Base-by-base conservation (phyloP, 306 rosid genomes). In the Fagus crenata region DNA sequence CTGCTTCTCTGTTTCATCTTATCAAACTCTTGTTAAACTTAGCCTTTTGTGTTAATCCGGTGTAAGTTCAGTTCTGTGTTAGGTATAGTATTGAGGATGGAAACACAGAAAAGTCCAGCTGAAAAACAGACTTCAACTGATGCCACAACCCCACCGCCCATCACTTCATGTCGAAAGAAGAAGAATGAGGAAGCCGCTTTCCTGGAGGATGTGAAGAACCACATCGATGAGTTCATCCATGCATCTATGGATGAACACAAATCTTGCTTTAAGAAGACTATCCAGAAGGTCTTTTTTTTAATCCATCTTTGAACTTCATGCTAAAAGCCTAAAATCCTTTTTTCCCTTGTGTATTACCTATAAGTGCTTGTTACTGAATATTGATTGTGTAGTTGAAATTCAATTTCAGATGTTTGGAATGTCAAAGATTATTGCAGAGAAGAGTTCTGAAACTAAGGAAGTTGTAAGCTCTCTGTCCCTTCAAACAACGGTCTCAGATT, bases 211-310 rank as follows among this genome's bases (percentile, higher is more conserved):
- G 42, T 92, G 69, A 92, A 90, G 86, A 97, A 92, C 81, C 98
- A 95, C 81, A 86, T 92, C 41, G 97, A 95, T 35, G 97, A 95
- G 79, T 95, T 95, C 79, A 80, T 90, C 32, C 11, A 85, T 56
- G 93, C 97, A 46, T 95, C 98, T 13, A 85, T 89, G 96, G 97
- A 95, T 51, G 98, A 95, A 77, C 98, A 95, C 77, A 87, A 88
- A 81, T 87, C 87, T 49, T 90, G 98, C 87, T 92, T 92, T 78
- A 83, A 87, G 85, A 95, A 95, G 77, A 92, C 96, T 56, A 79
- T 92, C 42, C 71, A 88, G 69, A 95, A 90, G 92, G 98, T 95
- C 14, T 9, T 46, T 46, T 46, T 46, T 46, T 69, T 49, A 7
- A 41, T 40, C 49, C 77, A 65, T 33, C 15, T 33, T 72, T 36